Base-by-base conservation (phyloP, 2,329 filamentous ascomycete genomes). In the Penicillium sp. region DNA sequence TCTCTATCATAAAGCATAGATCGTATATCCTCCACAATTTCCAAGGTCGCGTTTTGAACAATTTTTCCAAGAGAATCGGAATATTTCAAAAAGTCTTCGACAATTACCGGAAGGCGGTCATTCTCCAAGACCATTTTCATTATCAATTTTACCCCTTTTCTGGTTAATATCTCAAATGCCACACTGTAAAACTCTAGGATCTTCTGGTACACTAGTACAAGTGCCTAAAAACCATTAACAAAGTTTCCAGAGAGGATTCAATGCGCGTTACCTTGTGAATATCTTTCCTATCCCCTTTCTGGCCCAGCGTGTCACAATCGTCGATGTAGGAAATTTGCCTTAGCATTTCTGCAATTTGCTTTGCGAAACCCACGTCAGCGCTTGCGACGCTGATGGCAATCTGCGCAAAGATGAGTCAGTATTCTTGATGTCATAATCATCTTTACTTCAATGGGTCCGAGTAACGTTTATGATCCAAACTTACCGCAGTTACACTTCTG, bases 261-360 rank as follows among this genome's bases (percentile, higher is more conserved):
- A n/a, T n/a, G n/a, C n/a, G n/a, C n/a, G n/a, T 55, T 56, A 61
- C 59, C 60, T 61, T 57, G 24, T 62, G 50, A n/a, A 59, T 61
- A 48, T 60, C 63, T 63, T 64, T 40, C 50, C 48, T 59, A 40
- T 57, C 43, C 43, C 52, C 21, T 59, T 62, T 67, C 49, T 67
- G 65, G 24, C 66, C 65, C 28, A 68, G 63, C 11, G 63, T 68
- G 56, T 68, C 65, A 53, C 65, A 68, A 47, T 65, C 66, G 46
- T 66, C 65, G 45, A 68, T 66, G 60, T 67, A 67, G 40, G 66
- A 63, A 33, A 68, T 61, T 48, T 66, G 64, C 59, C 68, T 59
- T 28, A 66, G 55, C 65, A 68, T 67, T 42, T 62, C 61, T 33
- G 54, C 64, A 42, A 67, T 66, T 57, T 67, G 59, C 1, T 24